Conservation (phyloP, 2,329 filamentous ascomycete genomes). For the Fonsecaea pugnacius region DNA sequence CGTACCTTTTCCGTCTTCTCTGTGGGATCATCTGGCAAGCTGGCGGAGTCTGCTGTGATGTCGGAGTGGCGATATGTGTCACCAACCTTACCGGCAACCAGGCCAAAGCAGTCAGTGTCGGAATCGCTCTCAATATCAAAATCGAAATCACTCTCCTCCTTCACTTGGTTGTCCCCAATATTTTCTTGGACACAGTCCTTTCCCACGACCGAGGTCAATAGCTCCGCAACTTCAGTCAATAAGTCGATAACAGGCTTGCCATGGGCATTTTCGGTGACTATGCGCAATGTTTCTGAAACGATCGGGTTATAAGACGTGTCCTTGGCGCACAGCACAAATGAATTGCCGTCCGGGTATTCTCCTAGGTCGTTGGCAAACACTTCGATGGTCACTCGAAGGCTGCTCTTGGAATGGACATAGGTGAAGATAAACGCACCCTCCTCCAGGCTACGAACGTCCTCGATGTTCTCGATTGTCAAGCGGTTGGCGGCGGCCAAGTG, state of each 20-base stretch:
- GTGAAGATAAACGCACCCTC: constrained; percentile 73
- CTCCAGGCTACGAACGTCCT: constrained; percentile 63
- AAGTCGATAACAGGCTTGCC: constrained; percentile 36
- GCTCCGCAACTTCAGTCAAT: constrained; percentile 40
- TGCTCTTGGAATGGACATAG: constrained; percentile 47
- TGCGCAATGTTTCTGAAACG: constrained; percentile 34
- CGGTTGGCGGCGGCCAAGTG: constrained; percentile 57
- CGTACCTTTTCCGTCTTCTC: constrained; percentile 50
- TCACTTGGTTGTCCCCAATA: neutral
- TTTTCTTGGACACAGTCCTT: neutral
- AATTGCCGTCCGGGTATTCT: constrained; percentile 63
- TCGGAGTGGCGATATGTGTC: neutral
- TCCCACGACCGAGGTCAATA: constrained; percentile 27
- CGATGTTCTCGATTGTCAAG: constrained; percentile 54
- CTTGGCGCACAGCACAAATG: constrained; percentile 53
- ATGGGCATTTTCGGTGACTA: constrained; percentile 39
- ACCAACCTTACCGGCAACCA: constrained; percentile 5
- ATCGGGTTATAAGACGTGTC: constrained; percentile 43
- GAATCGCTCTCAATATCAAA: constrained; percentile 45
- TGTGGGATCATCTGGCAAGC: constrained; percentile 2
- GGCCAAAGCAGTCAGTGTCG: constrained; percentile 38
- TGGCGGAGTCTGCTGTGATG: neutral
- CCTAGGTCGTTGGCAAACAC: constrained; percentile 54
- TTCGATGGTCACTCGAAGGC: constrained; percentile 23
- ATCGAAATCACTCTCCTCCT: constrained; percentile 40